phyloP scores from a whole-genome alignment of 352 stramenopile genomes.

The Phytophthora ramorum region DNA sequence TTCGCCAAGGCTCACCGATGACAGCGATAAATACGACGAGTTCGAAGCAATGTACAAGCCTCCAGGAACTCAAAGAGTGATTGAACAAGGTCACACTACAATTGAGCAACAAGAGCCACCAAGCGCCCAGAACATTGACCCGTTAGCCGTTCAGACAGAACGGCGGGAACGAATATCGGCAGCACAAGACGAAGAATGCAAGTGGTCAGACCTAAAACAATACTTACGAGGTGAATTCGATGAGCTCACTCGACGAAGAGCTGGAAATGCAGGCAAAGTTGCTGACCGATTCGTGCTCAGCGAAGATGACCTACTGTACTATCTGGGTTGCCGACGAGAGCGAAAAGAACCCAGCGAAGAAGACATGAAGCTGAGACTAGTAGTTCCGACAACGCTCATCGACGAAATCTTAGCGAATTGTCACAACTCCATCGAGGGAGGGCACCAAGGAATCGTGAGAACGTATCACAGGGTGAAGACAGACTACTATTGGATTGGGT shows the following conservation, averaged over 20 bases:
- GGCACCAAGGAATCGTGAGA: not conserved
- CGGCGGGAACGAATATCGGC: not conserved
- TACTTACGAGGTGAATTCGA: not conserved
- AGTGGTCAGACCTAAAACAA: constrained; percentile 1
- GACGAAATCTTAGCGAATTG: constrained; percentile 7
- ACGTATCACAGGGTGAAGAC: constrained; percentile 4
- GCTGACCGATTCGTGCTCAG: constrained; percentile 7
- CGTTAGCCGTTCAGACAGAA: constrained; percentile 6
- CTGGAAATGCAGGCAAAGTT: not conserved
- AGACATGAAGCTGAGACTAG: not conserved
- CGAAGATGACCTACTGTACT: constrained; percentile 1
- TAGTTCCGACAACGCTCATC: constrained; percentile 13
- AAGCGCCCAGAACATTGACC: not conserved
- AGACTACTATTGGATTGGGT: constrained; percentile 10
- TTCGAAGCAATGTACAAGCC: not conserved
- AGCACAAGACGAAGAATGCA: constrained; percentile 11
- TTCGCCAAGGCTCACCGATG: too few relatives aligned
- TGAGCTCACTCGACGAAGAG: not conserved
- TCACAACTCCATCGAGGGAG: constrained; percentile 8
- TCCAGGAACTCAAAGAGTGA: not conserved
- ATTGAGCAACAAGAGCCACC: too few relatives aligned
- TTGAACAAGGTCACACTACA: not conserved
- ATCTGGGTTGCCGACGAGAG: not conserved
- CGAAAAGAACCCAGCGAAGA: not conserved
- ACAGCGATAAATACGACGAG: too few relatives aligned